Evolutionary conservation across 495 filamentous ascomycete genomes (phyloP), one percentile per base, ranked within the genome.

Genomic region (Hyaloscypha variabilis): DNA sequence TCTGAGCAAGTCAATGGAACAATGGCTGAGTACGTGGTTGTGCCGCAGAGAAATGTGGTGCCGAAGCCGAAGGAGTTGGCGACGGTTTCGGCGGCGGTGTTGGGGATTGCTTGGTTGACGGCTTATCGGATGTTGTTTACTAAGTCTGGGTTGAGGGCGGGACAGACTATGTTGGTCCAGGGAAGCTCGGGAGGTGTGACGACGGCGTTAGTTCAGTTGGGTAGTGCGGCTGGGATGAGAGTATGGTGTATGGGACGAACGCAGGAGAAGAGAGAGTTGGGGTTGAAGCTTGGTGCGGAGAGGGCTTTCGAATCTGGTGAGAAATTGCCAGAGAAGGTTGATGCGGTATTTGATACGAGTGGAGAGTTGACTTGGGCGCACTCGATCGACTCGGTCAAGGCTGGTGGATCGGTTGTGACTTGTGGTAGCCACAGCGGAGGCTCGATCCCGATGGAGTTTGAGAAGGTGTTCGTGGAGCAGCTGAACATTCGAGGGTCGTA

Each of bases 61-160:
- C 50, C 52, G 19, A 57, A 55, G 46, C 65, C 60, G 34, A 42
- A 67, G 19, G 57, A 21, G n/a, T n/a, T 63, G 51, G n/a, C 3
- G 14, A 30, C 46, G 19, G 52, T 29, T 19, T 46, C 31, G 26
- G 71, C 63, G 8, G 55, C 65, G 11, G 71, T 69, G 8, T 61
- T 76, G 23, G 72, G 74, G 6, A 64, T 73, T 11, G 67, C 69
- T n/a, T 76, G 71, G 71, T 62, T 76, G n/a, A 76, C 73, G 8
- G 71, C 68, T 31, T 76, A 70, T 34, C 62, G 72, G 17, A 76
- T 76, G 72, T 58, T 72, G 6, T 73, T 76, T 53, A 70, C 30
- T 4, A 60, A 67, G 23, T 71, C 73, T 21, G 67, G 69, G 3
- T 57, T 76, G 28, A 63, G 63, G 56, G 64, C 63, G 13, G 67